Evolutionary conservation across 305 asterid species (phyloP).

Genomic region (Fraxinus albicans): DNA sequence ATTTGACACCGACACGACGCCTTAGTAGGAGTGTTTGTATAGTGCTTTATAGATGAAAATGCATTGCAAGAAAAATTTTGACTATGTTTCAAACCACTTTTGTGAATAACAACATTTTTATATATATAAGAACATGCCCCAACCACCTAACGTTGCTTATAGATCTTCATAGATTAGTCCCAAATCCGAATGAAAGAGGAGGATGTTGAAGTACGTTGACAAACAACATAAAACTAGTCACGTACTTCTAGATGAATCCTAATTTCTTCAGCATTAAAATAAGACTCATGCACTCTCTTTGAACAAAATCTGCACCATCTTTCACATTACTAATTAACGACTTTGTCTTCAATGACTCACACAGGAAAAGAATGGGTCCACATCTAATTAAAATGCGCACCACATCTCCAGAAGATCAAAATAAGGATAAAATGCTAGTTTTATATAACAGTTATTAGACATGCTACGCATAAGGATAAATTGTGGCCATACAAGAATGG

Average conservation of each 20-base stretch:
- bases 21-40: background rate
- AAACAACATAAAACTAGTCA: background rate
- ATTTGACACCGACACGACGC: background rate
- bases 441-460: background rate
- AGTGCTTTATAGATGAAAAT: background rate
- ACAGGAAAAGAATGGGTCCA: background rate
- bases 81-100: background rate
- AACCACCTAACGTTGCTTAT: background rate
- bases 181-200: background rate
- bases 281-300: background rate
- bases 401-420: background rate
- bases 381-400: background rate
- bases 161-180: background rate
- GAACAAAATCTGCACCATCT: background rate
- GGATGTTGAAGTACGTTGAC: background rate
- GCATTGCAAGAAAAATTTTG: background rate
- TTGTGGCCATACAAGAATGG: background rate
- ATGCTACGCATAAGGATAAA: background rate
- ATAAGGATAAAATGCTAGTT: background rate
- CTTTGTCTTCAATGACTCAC: background rate
- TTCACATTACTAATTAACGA: background rate
- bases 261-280: background rate
- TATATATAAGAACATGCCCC: background rate
- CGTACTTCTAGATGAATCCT: background rate
- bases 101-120: background rate